These are phyloP conservation scores for Suhomyces coccinellae DNA, from an alignment of 1,139 yeast genomes.

Conservation along the genomic window DNA sequence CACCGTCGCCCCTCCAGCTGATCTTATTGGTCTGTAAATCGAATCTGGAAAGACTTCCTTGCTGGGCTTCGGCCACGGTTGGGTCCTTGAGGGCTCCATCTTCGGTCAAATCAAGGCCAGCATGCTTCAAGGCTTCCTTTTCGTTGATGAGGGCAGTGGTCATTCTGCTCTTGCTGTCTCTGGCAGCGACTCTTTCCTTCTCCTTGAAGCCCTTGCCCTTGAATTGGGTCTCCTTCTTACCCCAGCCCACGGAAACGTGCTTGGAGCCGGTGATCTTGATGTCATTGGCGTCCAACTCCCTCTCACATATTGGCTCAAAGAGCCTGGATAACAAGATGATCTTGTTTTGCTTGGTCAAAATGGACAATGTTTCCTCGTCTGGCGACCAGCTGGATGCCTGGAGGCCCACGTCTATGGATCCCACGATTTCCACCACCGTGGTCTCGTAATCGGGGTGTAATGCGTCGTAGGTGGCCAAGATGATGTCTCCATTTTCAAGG, in stretches of 20 bases:
- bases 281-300: constrained; percentile 58
- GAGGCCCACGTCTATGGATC: constrained; percentile 78
- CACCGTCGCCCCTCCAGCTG: constrained; percentile 97
- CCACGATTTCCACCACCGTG: constrained; percentile 71
- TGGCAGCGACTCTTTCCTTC: constrained; percentile 57
- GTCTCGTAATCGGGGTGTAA: constrained; percentile 49
- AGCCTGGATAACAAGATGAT: constrained; percentile 69
- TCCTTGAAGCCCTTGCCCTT: constrained; percentile 91
- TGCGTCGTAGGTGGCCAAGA: constrained; percentile 62
- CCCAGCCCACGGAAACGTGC: constrained; percentile 99
- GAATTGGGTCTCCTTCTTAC: constrained; percentile 94
- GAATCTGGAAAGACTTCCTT: constrained; percentile 59
- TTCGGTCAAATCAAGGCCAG: constrained; percentile 62
- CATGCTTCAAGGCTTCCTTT: constrained; percentile 55
- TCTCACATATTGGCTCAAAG: constrained; percentile 80
- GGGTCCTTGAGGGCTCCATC: constrained; percentile 77
- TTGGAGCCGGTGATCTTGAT: constrained; percentile 60
- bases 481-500: constrained; percentile 67
- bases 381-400: constrained; percentile 83
- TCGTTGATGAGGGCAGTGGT: constrained; percentile 79
- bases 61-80: constrained; percentile 76
- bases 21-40: constrained; percentile 51
- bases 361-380: constrained; percentile 81
- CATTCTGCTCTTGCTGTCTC: constrained; percentile 78
- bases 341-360: constrained; percentile 64